These are phyloP conservation scores for Sarcomyxa edulis DNA, from an alignment of 768 basidiomycete genomes.

Conservation along the genomic window DNA sequence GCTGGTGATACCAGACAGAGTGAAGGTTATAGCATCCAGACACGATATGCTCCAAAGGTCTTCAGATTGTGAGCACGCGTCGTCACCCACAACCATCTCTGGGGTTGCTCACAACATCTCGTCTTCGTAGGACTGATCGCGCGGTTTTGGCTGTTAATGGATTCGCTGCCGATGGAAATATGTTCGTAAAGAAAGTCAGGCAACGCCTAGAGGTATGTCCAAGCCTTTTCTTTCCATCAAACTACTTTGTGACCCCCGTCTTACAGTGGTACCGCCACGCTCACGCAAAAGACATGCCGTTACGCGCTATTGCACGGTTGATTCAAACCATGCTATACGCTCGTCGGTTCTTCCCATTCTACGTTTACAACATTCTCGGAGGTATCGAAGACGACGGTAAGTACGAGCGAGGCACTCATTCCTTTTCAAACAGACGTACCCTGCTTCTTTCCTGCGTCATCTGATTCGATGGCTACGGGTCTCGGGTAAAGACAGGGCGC, in stretches of 20 bases:
- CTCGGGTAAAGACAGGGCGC: no score
- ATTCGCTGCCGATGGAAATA: constrained; percentile 95
- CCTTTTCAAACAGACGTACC: constrained; percentile 5
- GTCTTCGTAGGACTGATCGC: constrained; percentile 69
- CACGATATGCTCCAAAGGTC: constrained; percentile 93
- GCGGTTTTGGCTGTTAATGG: constrained; percentile 95
- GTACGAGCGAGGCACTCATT: no score
- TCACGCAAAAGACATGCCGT: constrained; percentile 96
- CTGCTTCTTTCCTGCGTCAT: not conserved
- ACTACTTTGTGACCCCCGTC: constrained; percentile 3
- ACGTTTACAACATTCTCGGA: constrained; percentile 93
- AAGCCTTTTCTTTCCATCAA: not conserved
- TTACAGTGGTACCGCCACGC: constrained; percentile 98
- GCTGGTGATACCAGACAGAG: constrained; percentile 96
- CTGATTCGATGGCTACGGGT: no score
- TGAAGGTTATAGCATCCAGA: constrained; percentile 97
- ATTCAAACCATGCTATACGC: constrained; percentile 98
- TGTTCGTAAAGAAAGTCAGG: constrained; percentile 94
- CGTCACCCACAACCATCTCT: not conserved
- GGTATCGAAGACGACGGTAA: constrained; percentile 95
- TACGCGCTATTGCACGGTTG: constrained; percentile 93
- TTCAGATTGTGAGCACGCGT: constrained; percentile 71
- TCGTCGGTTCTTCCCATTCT: constrained; percentile 97
- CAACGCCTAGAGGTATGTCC: constrained; percentile 86
- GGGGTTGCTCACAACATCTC: constrained; percentile 6